Evolutionary conservation across 495 filamentous ascomycete genomes (phyloP), one percentile per base, ranked within the genome.

Genomic region (Penicillium bialowiezense): DNA sequence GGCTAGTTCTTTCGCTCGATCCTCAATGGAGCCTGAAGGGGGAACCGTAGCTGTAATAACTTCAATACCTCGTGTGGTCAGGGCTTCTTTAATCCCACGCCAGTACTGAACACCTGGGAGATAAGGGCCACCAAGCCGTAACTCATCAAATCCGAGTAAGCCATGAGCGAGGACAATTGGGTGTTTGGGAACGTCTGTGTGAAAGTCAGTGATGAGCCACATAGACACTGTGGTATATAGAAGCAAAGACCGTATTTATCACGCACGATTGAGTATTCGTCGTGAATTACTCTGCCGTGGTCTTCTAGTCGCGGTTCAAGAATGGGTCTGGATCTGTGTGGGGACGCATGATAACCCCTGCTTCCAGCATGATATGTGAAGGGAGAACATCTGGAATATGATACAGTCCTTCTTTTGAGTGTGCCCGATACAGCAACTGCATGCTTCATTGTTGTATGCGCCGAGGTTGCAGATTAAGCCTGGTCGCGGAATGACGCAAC

Each of bases 151-250:
- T 29, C 92, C 92, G 31, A 98, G 72, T 24, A 98, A 76, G 33
- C 92, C 92, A 72, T 98, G 92, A 7, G 91, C 90, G 6, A 95
- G 83, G 33, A 93, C 83, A 29, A 95, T 79, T 9, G 87, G 87
- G 56, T 91, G 58, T 62, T 84, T 84, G 12, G 86, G 83, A 2
- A 78, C 72, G 55, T 71, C 81, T 86, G n/a, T 15, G 18, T 1
- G 8, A 20, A 13, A 18, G 18, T 51, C n/a, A 51, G 18, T 9
- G 15, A 3, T 2, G 20, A 12, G 14, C 6, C 1, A 21, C 1
- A 13, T 2, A 36, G 10, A 20, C 26, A 15, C 43, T 5, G 2
- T 7, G n/a, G n/a, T n/a, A n/a, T n/a, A n/a, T 33, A 24, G 40
- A 3, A 31, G 1, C 0, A 26, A 64, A 29, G 57, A 91, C 89